Evolutionary conservation across 768 basidiomycete species (phyloP).

Genomic region (Phylloporus sp.): DNA sequence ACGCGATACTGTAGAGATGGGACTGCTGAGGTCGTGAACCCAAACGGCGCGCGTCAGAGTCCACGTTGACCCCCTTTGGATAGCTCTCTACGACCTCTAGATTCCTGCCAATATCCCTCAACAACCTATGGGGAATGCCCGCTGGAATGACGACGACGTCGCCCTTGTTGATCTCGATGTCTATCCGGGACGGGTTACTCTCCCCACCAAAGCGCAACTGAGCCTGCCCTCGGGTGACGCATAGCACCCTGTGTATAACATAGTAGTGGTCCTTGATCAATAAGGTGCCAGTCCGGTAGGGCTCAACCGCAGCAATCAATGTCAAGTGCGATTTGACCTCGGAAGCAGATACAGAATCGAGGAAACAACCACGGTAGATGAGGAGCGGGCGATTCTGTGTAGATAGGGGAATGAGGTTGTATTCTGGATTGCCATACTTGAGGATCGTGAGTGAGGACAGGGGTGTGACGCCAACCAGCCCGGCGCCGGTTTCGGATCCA

Average conservation of each 20-base stretch:
- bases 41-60: conserved; percentile 22
- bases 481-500: background rate
- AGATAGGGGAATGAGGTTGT: conserved; percentile 33
- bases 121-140: conserved; percentile 37
- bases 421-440: conserved; percentile 31
- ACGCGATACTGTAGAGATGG: background rate
- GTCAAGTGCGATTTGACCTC: conserved; percentile 35
- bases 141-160: conserved; percentile 42
- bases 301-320: conserved; percentile 32
- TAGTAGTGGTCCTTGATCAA: conserved; percentile 41
- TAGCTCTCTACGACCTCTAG: conserved; percentile 44
- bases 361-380: conserved; percentile 36
- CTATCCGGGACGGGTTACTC: conserved; percentile 30
- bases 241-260: conserved; percentile 40
- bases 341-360: conserved; percentile 13
- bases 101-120: conserved; percentile 25
- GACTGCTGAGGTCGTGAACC: conserved; percentile 1
- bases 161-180: conserved; percentile 31
- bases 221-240: conserved; percentile 32
- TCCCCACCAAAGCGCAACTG: conserved; percentile 40
- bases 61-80: conserved; percentile 34
- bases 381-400: conserved; percentile 33
- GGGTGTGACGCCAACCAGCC: conserved; percentile 14
- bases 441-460: conserved; percentile 25
- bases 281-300: conserved; percentile 43